Evolutionary conservation across 805 yeast species (phyloP), one percentile per base, ranked within the genome.

Genomic region (Schwanniomyces polymorphus): DNA sequence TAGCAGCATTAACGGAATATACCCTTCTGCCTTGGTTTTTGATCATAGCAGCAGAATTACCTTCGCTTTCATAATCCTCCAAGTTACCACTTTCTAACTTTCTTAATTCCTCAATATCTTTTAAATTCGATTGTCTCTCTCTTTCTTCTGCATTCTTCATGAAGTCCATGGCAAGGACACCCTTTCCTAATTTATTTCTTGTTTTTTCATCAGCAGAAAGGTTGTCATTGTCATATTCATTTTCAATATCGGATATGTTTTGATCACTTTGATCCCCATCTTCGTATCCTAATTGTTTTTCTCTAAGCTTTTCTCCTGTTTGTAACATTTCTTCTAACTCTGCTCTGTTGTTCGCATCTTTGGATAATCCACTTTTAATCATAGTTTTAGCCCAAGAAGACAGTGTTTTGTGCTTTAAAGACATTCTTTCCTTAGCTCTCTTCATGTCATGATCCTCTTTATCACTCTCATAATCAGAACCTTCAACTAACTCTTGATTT

Each of bases 291-390:
- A 86, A 62, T 51, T 92, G 88, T 59, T 86, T 88, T 42, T 81
- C 68, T 45, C 86, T 81, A 49, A 92, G 74, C 45, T 78, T 75
- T 59, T 91, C 97, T 38, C 97, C 94, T 60, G 88, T 88, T 59
- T 90, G 79, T 49, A 92, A 70, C 97, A 91, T 91, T 59, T 90
- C 97, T 67, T 94, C 98, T 76, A 92, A 79, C 59, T 94, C 98
- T 7, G 82, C 87, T 59, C 98, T 77, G 17, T 87, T 86, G 28
- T 81, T 82, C 29, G 85, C 81, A 64, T 92, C 98, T 57, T 92
- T 91, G 33, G 91, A 79, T 77, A 94, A 79, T 12, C 97, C 98
- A 56, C 91, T 88, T 55, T 85, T 86, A 43, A 91, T 82, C 90
- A 92, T 84, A 43, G 87, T 82, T 64, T 84, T 84, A 14, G 97